phyloP scores from a whole-genome alignment of 352 stramenopile genomes.

The Phytophthora aleatoria region DNA sequence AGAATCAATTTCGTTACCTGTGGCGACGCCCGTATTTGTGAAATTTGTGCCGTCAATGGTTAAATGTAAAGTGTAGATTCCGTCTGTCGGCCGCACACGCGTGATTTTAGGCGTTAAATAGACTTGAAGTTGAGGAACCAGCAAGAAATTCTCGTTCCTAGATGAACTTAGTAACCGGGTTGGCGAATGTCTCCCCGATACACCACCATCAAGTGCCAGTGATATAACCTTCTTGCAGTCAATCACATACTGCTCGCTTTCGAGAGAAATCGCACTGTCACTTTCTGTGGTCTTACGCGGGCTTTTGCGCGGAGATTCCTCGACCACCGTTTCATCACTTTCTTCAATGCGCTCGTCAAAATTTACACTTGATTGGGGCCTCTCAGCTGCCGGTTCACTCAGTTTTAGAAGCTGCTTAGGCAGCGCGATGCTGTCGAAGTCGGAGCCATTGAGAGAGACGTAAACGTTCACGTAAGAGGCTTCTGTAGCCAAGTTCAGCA shows the following conservation, averaged over 20 bases:
- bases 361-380: not conserved
- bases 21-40: constrained; percentile 49
- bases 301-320: constrained; percentile 12
- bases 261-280: constrained; percentile 16
- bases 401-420: constrained; percentile 36
- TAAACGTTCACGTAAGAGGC: constrained; percentile 40
- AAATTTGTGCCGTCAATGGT: constrained; percentile 62
- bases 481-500: constrained; percentile 31
- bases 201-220: not conserved
- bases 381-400: constrained; percentile 7
- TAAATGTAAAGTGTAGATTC: constrained; percentile 65
- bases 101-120: constrained; percentile 55
- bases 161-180: not conserved
- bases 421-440: constrained; percentile 70
- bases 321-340: constrained; percentile 3
- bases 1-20: constrained; percentile 39
- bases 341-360: constrained; percentile 24
- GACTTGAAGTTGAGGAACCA: constrained; percentile 46
- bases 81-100: constrained; percentile 51
- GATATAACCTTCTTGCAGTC: constrained; percentile 24
- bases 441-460: constrained; percentile 56
- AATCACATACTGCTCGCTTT: constrained; percentile 31
- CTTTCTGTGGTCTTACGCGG: constrained; percentile 7
- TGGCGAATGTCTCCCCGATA: not conserved
- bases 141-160: constrained; percentile 13